Conservation (phyloP, 108 stramenopile species). For the Aurantiochytrium sp. region DNA sequence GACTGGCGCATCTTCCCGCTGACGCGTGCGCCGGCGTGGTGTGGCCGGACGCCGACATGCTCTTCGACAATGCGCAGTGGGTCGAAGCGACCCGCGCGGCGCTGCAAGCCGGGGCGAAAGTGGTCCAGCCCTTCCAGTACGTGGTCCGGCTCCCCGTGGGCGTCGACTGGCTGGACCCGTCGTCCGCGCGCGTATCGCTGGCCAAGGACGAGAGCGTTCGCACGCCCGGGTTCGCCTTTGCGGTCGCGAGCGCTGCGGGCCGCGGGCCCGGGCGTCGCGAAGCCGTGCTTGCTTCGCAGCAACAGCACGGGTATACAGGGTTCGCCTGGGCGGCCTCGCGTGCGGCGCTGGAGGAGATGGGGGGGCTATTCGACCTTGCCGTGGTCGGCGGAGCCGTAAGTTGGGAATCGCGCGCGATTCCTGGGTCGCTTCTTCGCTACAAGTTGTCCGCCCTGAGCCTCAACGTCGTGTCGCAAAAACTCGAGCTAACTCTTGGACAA, state of each 20-base stretch:
- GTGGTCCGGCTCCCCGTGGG: not conserved
- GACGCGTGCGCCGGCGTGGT: not conserved
- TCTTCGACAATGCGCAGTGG: not conserved
- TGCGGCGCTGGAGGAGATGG: not conserved
- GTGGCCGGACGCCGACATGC: conserved; percentile 22
- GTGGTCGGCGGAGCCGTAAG: not conserved
- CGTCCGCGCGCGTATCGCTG: not conserved
- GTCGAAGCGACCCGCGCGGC: not conserved
- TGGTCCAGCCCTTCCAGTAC: not conserved
- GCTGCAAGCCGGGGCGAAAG: not conserved
- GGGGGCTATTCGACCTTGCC: not conserved
- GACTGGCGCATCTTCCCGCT: not conserved
- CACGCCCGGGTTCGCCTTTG: not conserved
- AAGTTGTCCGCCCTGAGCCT: too few species aligned
- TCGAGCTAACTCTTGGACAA: too few species aligned
- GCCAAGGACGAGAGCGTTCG: not conserved
- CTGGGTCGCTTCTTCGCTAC: too few species aligned
- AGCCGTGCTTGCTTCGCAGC: not conserved
- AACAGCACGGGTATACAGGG: not conserved
- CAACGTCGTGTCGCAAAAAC: too few species aligned
- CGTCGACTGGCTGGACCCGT: not conserved
- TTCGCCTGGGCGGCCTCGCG: conserved; percentile 6
- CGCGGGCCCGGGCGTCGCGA: not conserved
- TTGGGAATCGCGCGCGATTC: too few species aligned
- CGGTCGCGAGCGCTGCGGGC: not conserved